Percentiles rank a stretch among this genome's conserved stretches.
Evolutionary conservation across 371 early-diverging fungal genomes (phyloP).

Genomic region (Mucor circinelloides): DNA sequence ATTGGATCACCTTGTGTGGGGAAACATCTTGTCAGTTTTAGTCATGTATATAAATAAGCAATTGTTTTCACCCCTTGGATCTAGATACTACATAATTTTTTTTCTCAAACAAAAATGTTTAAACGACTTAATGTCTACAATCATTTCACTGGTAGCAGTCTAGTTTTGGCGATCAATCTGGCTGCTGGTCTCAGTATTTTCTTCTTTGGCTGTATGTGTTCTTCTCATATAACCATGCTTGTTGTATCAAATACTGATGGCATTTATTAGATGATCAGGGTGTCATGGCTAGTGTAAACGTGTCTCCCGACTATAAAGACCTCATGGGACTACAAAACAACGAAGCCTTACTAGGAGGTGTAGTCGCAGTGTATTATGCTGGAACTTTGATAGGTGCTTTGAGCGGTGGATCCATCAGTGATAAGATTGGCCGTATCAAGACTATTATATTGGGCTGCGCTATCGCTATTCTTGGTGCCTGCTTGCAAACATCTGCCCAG

Average conservation of each 20-base stretch:
- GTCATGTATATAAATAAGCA: not conserved
- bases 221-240: not conserved
- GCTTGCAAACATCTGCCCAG: constrained; percentile 41
- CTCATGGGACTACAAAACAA: constrained; percentile 41
- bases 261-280: constrained; percentile 40
- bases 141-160: constrained; percentile 15
- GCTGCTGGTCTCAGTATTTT: constrained; percentile 51
- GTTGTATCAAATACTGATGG: too few relatives aligned
- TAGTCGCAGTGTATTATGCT: constrained; percentile 44
- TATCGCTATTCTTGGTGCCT: constrained; percentile 42
- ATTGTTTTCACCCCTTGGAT: not conserved
- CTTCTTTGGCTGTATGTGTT: constrained; percentile 47
- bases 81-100: not conserved
- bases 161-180: constrained; percentile 39
- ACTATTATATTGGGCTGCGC: constrained; percentile 39
- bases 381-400: constrained; percentile 48
- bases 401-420: constrained; percentile 46
- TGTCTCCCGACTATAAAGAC: constrained; percentile 40
- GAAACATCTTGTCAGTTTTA: not conserved
- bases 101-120: not conserved
- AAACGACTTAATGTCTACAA: constrained; percentile 10
- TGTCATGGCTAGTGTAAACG: constrained; percentile 50
- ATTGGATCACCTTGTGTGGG: not conserved
- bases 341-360: constrained; percentile 44
- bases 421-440: constrained; percentile 43